A percentile compares a stretch with the other conserved stretches of the same genome.
Conservation (phyloP, 306 rosid genomes). For the Datisca glomerata region DNA sequence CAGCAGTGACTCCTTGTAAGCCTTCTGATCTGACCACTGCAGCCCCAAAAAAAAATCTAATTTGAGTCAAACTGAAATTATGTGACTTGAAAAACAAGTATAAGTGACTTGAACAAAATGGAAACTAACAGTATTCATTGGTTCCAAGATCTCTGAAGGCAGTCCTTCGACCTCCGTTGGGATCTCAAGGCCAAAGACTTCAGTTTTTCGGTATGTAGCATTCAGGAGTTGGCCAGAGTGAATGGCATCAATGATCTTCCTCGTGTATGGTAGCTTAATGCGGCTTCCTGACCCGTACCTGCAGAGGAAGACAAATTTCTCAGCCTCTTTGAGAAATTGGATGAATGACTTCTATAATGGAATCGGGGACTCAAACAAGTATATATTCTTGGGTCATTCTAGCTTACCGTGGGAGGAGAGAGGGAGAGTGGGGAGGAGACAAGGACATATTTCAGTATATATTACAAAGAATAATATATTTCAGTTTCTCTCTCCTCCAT, state of each 20-base stretch:
- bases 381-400: too few relatives aligned
- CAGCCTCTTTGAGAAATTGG: background rate
- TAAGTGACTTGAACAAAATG: background rate
- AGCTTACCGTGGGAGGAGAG: too few relatives aligned
- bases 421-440: too few relatives aligned
- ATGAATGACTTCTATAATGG: background rate
- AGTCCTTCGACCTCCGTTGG: slow-evolving; percentile 66
- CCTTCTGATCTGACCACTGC: slow-evolving; percentile 70
- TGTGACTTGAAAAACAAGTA: background rate
- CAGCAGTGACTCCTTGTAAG: slow-evolving; percentile 38
- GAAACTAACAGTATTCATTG: slow-evolving; percentile 59
- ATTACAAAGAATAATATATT: too few relatives aligned
- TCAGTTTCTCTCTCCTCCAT: too few relatives aligned
- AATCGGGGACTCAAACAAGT: too few relatives aligned
- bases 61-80: too few relatives aligned
- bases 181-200: slow-evolving; percentile 70
- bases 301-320: slow-evolving; percentile 4
- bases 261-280: slow-evolving; percentile 61
- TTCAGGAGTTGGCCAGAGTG: slow-evolving; percentile 61
- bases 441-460: too few relatives aligned
- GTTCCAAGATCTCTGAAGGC: slow-evolving; percentile 67
- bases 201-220: slow-evolving; percentile 42
- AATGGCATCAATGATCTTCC: slow-evolving; percentile 82
- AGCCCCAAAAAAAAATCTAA: background rate
- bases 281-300: slow-evolving; percentile 75